Evolutionary conservation across 805 yeast genomes (phyloP), one percentile per base, ranked within the genome.

Genomic region (Metschnikowia proteae): DNA sequence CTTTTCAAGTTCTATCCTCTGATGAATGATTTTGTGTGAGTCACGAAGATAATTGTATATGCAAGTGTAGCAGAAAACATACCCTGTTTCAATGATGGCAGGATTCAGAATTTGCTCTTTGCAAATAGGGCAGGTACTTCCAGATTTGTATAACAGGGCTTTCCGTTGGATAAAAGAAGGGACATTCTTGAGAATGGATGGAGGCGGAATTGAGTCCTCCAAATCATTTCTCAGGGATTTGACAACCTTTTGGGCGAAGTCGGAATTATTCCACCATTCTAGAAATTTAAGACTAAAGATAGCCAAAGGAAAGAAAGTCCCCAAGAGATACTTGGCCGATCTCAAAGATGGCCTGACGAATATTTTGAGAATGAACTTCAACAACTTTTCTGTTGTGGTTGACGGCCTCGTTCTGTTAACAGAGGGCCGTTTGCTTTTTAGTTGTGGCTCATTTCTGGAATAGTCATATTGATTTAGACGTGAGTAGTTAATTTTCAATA

Each of bases 221-320:
- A 80, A 61, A 8, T 65, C 62, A 47, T 74, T 72, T 9, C 75
- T 71, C 43, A 70, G 70, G 41, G 73, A 75, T 48, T 77, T 78
- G 25, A 80, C 74, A 50, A 85, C 60, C 60, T 80, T 79, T 3
- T 78, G 65, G 3, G 88, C 81, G 60, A 88, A 79, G 51, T 86
- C 88, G 11, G 90, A 82, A 26, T 86, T 79, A 52, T 82, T 81
- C 95, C 96, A 91, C 97, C 97, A 91, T 64, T 91, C 97, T 32
- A 89, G 73, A 57, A 91, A 88, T 66, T 89, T 88, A 51, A 91
- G 73, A 25, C 83, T 60, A 61, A 92, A 90, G 45, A 91, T 84
- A 2, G 95, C 88, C 0, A 85, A 75, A 0, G 97, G 97, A 66
- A 92, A 81, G 39, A 83, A 63, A 2, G 86, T 68, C 43, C 80